Evolutionary conservation across 2,329 filamentous ascomycete species (phyloP).

Genomic region (Paecilomyces variotii): DNA sequence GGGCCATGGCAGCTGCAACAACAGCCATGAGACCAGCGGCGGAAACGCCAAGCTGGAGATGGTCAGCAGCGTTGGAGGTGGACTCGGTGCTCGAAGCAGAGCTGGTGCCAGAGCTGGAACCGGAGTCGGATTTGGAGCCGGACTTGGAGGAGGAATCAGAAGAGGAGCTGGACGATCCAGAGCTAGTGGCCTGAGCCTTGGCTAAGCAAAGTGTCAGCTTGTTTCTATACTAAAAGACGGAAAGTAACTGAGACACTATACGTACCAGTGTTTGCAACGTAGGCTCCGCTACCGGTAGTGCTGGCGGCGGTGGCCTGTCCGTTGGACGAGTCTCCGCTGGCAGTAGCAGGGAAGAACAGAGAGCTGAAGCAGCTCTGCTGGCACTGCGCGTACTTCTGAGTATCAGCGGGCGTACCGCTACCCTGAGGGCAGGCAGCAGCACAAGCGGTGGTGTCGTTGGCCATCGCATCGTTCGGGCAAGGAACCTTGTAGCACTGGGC

Average conservation of each 20-base stretch:
- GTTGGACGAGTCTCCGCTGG: conserved; percentile 9
- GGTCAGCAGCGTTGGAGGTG: conserved; percentile 23
- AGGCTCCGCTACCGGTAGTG: conserved; percentile 11
- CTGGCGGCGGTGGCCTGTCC: conserved; percentile 16
- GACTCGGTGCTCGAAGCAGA: conserved; percentile 1
- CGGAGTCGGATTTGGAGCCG: conserved; percentile 4
- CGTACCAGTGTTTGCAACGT: conserved; percentile 7
- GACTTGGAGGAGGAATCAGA: not conserved
- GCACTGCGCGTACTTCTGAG: conserved; percentile 40
- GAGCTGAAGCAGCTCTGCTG: conserved; percentile 42
- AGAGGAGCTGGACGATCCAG: conserved; percentile 8
- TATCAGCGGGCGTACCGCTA: conserved; percentile 39
- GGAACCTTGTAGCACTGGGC: conserved; percentile 45
- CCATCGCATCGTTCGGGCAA: conserved; percentile 43
- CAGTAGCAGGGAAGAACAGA: conserved; percentile 37
- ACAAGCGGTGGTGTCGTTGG: conserved; percentile 45
- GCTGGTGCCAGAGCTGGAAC: conserved; percentile 5
- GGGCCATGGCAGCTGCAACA: conserved; percentile 27
- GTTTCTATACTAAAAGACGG: not conserved
- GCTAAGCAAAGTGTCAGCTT: conserved; percentile 7
- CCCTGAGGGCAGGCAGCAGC: conserved; percentile 47
- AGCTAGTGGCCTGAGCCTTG: conserved; percentile 8
- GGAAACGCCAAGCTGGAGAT: conserved; percentile 24
- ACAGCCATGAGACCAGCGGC: conserved; percentile 27
- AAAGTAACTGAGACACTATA: not conserved